Percentiles rank a stretch among this genome's conserved stretches.
Evolutionary conservation across 441 rosid genomes (phyloP).

Genomic region (Codiaeum variegatum): DNA sequence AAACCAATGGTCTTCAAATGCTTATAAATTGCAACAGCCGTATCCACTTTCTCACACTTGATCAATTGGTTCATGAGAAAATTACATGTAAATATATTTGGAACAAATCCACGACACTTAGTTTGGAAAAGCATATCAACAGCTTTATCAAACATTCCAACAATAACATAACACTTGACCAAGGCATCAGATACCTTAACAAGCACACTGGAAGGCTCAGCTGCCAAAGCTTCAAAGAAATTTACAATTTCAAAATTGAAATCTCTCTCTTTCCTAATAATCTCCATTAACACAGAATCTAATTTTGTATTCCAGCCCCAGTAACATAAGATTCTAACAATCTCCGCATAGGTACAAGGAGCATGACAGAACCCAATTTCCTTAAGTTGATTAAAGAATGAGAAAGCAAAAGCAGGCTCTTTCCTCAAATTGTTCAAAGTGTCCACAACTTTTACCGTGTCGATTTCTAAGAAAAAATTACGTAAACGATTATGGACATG

Average conservation of each 20-base stretch:
- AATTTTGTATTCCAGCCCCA: constrained; percentile 43
- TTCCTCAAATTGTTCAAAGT: constrained; percentile 13
- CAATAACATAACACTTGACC: constrained; percentile 51
- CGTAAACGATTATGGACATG: not conserved
- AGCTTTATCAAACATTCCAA: constrained; percentile 55
- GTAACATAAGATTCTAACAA: constrained; percentile 42
- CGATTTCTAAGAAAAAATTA: constrained; percentile 1
- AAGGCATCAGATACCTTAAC: constrained; percentile 35
- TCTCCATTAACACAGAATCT: constrained; percentile 36
- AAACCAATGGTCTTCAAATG: constrained; percentile 49
- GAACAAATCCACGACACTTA: constrained; percentile 34
- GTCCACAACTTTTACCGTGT: constrained; percentile 7
- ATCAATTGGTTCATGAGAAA: constrained; percentile 59
- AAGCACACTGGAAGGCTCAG: constrained; percentile 26
- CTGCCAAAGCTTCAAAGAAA: constrained; percentile 40
- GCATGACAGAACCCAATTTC: constrained; percentile 28
- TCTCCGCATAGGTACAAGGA: constrained; percentile 45
- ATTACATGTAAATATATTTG: constrained; percentile 47
- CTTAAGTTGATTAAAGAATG: constrained; percentile 23
- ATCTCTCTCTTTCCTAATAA: constrained; percentile 28
- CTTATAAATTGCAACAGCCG: constrained; percentile 41
- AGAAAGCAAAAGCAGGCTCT: constrained; percentile 22
- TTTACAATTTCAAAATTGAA: constrained; percentile 40
- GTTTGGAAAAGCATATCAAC: constrained; percentile 42
- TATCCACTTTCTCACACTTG: constrained; percentile 35